These are phyloP conservation scores for Pelargonium myrrhifolium DNA, from an alignment of 441 rosid genomes.

Conservation along the genomic window DNA sequence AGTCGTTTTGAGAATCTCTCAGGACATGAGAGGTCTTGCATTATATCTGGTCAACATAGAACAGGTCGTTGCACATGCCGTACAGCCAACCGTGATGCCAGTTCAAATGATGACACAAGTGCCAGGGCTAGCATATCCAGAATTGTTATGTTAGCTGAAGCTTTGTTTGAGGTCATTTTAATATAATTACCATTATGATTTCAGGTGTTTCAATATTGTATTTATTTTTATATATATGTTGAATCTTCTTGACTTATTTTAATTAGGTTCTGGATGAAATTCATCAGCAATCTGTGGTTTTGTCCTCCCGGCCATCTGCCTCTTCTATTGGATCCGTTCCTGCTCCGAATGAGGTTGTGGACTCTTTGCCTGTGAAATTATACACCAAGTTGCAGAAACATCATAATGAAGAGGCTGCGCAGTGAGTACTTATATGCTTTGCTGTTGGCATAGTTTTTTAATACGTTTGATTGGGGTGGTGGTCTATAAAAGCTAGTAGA, in stretches of 20 bases:
- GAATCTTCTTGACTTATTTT: conserved; percentile 21
- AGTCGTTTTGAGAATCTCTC: conserved; percentile 87
- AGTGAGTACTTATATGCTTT: conserved; percentile 41
- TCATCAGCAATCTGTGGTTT: conserved; percentile 93
- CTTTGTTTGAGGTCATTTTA: background rate
- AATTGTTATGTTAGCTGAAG: background rate
- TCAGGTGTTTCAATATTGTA: background rate
- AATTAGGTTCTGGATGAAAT: conserved; percentile 97
- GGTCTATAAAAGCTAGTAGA: background rate
- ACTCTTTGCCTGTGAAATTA: conserved; percentile 58
- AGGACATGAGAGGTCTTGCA: conserved; percentile 83
- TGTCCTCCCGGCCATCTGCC: conserved; percentile 78
- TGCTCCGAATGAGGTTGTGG: conserved; percentile 88
- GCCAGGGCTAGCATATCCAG: conserved; percentile 67
- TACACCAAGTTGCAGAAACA: conserved; percentile 45
- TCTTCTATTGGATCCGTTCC: conserved; percentile 94
- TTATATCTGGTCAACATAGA: conserved; percentile 81
- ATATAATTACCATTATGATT: background rate
- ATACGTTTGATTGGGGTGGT: background rate
- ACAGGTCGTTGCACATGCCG: conserved; percentile 80
- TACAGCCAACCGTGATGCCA: conserved; percentile 42
- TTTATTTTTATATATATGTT: conserved; percentile 22
- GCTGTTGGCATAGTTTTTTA: conserved; percentile 1
- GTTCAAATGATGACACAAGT: conserved; percentile 53
- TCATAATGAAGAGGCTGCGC: conserved; percentile 69